Conservation (phyloP, 139 green algal species). For the Pleodorina starrii region DNA sequence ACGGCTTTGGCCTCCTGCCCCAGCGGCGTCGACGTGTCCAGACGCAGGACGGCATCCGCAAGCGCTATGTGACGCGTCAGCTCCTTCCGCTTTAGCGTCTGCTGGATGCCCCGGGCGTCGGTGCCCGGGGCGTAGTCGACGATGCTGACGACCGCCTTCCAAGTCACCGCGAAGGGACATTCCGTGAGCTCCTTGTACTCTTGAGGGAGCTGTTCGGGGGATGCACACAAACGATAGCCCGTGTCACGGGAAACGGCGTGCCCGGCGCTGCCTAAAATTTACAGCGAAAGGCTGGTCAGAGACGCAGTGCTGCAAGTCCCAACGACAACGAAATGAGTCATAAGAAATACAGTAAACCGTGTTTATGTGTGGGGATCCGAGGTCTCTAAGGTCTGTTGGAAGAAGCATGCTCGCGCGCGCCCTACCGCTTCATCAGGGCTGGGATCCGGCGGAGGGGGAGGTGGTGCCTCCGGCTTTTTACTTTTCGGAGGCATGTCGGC, state of each 20-base stretch:
- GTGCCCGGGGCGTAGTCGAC: slow-evolving; percentile 48
- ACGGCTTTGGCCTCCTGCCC: slow-evolving; percentile 44
- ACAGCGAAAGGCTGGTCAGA: too few species aligned
- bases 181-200: slow-evolving; percentile 57
- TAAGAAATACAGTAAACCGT: too few species aligned
- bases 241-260: too few species aligned
- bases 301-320: background rate
- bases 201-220: slow-evolving; percentile 59
- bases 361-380: background rate
- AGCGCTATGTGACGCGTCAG: slow-evolving; percentile 48
- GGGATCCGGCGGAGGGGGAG: slow-evolving; percentile 49
- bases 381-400: slow-evolving; percentile 35
- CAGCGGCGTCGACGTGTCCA: slow-evolving; percentile 52
- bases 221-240: too few species aligned
- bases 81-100: slow-evolving; percentile 59
- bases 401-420: background rate
- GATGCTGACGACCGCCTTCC: slow-evolving; percentile 59
- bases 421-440: slow-evolving; percentile 56
- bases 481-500: slow-evolving; percentile 57
- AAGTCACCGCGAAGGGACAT: slow-evolving; percentile 58
- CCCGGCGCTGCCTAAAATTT: too few species aligned
- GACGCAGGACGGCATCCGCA: slow-evolving; percentile 49
- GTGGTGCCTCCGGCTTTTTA: slow-evolving; percentile 54
- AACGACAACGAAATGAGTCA: background rate
- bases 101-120: slow-evolving; percentile 21